Evolutionary conservation across 1,284 basidiomycete genomes (phyloP).

Genomic region (Porogramme epimiltina): DNA sequence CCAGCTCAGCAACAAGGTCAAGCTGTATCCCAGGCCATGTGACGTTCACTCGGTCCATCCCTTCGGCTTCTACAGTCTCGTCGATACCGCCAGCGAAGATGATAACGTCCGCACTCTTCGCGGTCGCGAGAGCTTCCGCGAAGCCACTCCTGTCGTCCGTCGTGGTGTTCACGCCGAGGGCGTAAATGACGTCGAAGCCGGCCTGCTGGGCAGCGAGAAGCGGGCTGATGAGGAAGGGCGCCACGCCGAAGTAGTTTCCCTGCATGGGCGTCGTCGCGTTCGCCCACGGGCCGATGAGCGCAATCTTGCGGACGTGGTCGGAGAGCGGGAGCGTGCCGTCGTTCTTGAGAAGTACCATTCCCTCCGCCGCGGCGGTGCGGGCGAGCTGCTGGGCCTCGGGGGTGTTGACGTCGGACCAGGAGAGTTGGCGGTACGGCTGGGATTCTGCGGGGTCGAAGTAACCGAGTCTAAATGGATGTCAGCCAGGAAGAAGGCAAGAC

Average conservation of each 20-base stretch:
- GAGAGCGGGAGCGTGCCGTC: constrained; percentile 54
- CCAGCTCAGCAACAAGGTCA: constrained; percentile 46
- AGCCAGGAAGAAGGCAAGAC: background rate
- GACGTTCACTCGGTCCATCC: constrained; percentile 49
- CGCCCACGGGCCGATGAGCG: constrained; percentile 56
- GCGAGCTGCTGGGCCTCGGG: constrained; percentile 50
- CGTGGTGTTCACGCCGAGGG: constrained; percentile 41
- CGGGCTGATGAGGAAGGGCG: constrained; percentile 57
- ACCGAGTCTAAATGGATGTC: constrained; percentile 40
- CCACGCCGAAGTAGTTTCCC: constrained; percentile 54
- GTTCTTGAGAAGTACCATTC: constrained; percentile 58
- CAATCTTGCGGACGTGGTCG: constrained; percentile 43
- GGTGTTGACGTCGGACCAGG: constrained; percentile 50
- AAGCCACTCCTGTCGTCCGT: constrained; percentile 44
- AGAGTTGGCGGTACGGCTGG: constrained; percentile 53
- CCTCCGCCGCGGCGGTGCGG: constrained; percentile 50
- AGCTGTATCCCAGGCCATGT: constrained; percentile 59
- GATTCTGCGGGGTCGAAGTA: constrained; percentile 52
- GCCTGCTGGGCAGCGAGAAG: constrained; percentile 46
- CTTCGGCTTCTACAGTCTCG: constrained; percentile 53
- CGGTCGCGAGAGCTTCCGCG: constrained; percentile 34
- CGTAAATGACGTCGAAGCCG: constrained; percentile 47
- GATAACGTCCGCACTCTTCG: constrained; percentile 36
- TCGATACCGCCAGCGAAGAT: constrained; percentile 51
- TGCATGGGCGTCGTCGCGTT: constrained; percentile 58